Evolutionary conservation across 352 stramenopile species (phyloP).

Genomic region (Pythium phragmitis): DNA sequence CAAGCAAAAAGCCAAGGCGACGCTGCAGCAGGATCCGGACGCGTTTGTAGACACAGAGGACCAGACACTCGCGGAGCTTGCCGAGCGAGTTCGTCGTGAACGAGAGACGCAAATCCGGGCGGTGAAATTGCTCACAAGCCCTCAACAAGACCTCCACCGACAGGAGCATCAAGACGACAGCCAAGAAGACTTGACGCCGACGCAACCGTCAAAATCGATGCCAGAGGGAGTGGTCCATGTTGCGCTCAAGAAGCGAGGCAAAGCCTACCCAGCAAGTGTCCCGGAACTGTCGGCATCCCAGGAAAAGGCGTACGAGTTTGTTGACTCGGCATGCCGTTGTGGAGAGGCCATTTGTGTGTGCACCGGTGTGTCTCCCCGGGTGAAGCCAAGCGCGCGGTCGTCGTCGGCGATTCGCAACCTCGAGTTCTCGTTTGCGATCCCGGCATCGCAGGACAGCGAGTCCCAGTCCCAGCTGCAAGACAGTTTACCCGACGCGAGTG

Average conservation of each 20-base stretch:
- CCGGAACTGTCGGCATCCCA: conserved; percentile 31
- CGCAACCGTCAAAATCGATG: conserved; percentile 33
- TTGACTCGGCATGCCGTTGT: conserved; percentile 32
- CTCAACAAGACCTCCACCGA: neutral
- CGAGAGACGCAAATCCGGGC: conserved; percentile 6
- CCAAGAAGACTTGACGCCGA: conserved; percentile 46
- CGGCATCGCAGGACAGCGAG: conserved; percentile 57
- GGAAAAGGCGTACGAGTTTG: conserved; percentile 37
- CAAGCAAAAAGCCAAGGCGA: conserved; percentile 15
- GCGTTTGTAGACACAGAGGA: conserved; percentile 24
- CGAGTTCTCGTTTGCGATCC: conserved; percentile 63
- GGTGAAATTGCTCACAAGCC: neutral
- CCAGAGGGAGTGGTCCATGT: conserved; percentile 12
- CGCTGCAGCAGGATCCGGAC: conserved; percentile 7
- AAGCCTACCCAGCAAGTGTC: conserved; percentile 5
- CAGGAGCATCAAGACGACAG: conserved; percentile 25
- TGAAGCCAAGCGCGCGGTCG: conserved; percentile 12
- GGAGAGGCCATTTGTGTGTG: conserved; percentile 28
- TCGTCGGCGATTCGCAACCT: conserved; percentile 51
- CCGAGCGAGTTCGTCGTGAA: conserved; percentile 15
- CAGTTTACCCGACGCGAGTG: conserved; percentile 35
- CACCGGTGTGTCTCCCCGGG: neutral
- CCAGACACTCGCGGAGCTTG: conserved; percentile 21
- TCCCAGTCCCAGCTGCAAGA: conserved; percentile 29
- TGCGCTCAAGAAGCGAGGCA: conserved; percentile 35